Evolutionary conservation across 306 rosid species (phyloP), one percentile per base, ranked within the genome.

Genomic region (Cicer bijugum): DNA sequence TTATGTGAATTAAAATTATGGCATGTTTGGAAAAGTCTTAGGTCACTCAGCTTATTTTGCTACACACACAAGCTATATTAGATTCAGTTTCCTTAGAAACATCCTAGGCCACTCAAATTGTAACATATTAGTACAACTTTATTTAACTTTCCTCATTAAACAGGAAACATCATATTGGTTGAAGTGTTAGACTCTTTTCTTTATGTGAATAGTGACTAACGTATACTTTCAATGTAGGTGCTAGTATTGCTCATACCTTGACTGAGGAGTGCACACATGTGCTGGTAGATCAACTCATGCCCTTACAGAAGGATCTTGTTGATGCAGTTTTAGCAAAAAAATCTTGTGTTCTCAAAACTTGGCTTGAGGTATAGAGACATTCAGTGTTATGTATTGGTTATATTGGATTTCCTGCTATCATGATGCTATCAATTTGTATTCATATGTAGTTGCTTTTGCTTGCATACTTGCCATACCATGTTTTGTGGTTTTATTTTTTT

Each of bases 191-290:
- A 50, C 78, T 65, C 33, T 63, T 39, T 53, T 69, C 62, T 74
- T 37, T 6, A 14, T 66, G 68, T 55, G 69, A 68, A 61, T 45
- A 53, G 33, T 72, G 59, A 33, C 59, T 16, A 33, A 79, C 58
- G 61, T 63, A 7, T 65, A 56, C 66, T 82, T 77, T 79, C 72
- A 64, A 84, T 57, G 12, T 72, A 93, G 98, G 98, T 78, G 97
- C 94, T 72, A 59, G 58, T 65, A 71, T 86, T 64, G 83, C 78
- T 71, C 69, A 52, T 72, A 75, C 71, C 77, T 75, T 86, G 45
- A 67, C 69, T 80, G 85, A 81, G 59, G 96, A 87, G 78, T 93
- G 94, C 88, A 93, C 98, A n/a, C 97, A 93, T 72, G 88, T 88
- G 35, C 88, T 93, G 84, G 91, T 91, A 60, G 97, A 91, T 74